A percentile compares a stretch with the other conserved stretches of the same genome.
Conservation (phyloP, 1,139 yeast species). For the Eremothecium cymbalariae region DNA sequence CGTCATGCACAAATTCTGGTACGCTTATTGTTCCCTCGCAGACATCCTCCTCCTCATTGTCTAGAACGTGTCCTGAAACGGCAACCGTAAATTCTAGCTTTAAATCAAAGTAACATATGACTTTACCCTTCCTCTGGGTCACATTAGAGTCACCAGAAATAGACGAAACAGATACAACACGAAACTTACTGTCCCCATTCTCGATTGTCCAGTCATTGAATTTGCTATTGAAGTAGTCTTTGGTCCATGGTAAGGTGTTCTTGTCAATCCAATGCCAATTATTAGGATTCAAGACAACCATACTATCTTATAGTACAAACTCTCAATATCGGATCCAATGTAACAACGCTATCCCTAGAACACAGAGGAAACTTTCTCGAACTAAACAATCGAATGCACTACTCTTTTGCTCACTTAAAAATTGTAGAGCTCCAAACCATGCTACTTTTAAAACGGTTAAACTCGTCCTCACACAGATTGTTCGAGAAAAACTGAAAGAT, state of each 20-base stretch:
- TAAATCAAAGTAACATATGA: slow-evolving; percentile 65
- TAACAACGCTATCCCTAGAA: too few relatives aligned
- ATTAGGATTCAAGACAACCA: slow-evolving; percentile 79
- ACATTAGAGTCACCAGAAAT: slow-evolving; percentile 72
- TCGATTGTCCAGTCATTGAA: slow-evolving; percentile 36
- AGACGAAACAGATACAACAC: slow-evolving; percentile 33
- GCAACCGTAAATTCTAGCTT: slow-evolving; percentile 41
- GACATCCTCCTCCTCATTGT: slow-evolving; percentile 30
- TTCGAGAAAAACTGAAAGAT: too few relatives aligned
- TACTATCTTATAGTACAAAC: too few relatives aligned
- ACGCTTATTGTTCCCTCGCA: slow-evolving; percentile 39
- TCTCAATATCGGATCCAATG: too few relatives aligned
- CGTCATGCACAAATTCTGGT: slow-evolving; percentile 71
- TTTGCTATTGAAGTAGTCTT: slow-evolving; percentile 44
- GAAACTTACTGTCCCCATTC: slow-evolving; percentile 34
- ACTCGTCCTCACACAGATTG: too few relatives aligned
- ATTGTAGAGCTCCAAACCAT: too few relatives aligned
- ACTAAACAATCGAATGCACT: too few relatives aligned
- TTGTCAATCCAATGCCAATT: slow-evolving; percentile 89
- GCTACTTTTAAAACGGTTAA: too few relatives aligned
- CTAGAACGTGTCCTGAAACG: slow-evolving; percentile 28
- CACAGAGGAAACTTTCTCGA: too few relatives aligned
- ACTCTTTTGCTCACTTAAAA: too few relatives aligned
- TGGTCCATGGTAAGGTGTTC: slow-evolving; percentile 72
- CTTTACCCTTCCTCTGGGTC: slow-evolving; percentile 74